Percentiles rank a stretch among this genome's conserved stretches.
Conservation (phyloP, 768 basidiomycete species). For the Suillus luteus region DNA sequence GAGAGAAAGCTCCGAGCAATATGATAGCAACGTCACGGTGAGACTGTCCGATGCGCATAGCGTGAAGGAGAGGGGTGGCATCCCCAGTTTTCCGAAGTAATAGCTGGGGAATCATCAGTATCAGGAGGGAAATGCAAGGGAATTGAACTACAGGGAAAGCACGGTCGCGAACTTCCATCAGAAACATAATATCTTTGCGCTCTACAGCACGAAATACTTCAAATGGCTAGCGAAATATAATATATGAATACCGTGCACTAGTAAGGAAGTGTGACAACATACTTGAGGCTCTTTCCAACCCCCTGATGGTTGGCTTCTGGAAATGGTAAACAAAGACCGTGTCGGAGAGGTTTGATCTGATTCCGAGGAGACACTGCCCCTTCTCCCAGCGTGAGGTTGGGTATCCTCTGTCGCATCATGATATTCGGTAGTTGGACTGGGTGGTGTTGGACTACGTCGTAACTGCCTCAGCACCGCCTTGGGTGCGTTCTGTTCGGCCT, state of each 20-base stretch:
- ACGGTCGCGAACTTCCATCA: constrained; percentile 82
- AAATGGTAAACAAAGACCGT: constrained; percentile 16
- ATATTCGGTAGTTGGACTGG: constrained; percentile 23
- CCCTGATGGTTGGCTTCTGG: constrained; percentile 17
- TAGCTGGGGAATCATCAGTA: constrained; percentile 44
- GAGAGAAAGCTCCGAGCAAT: constrained; percentile 86
- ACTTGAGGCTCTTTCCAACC: constrained; percentile 60
- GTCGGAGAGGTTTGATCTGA: constrained; percentile 28
- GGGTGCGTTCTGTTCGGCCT: constrained; percentile 62
- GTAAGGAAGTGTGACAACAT: not conserved
- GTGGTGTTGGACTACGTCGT: constrained; percentile 45
- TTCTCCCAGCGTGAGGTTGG: constrained; percentile 15
- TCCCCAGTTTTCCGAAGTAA: constrained; percentile 85
- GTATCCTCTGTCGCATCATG: constrained; percentile 26
- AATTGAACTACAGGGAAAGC: constrained; percentile 68
- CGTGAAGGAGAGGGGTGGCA: constrained; percentile 87
- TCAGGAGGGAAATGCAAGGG: not conserved
- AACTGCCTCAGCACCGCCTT: constrained; percentile 58
- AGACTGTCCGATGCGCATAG: constrained; percentile 76
- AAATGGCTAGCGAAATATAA: constrained; percentile 41
- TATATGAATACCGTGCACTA: not conserved
- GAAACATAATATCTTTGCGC: constrained; percentile 73
- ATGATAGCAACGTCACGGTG: constrained; percentile 86
- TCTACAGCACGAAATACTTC: constrained; percentile 87
- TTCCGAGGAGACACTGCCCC: constrained; percentile 19